Base-by-base conservation (phyloP, 2,329 filamentous ascomycete genomes). In the Alternaria ventricosa region DNA sequence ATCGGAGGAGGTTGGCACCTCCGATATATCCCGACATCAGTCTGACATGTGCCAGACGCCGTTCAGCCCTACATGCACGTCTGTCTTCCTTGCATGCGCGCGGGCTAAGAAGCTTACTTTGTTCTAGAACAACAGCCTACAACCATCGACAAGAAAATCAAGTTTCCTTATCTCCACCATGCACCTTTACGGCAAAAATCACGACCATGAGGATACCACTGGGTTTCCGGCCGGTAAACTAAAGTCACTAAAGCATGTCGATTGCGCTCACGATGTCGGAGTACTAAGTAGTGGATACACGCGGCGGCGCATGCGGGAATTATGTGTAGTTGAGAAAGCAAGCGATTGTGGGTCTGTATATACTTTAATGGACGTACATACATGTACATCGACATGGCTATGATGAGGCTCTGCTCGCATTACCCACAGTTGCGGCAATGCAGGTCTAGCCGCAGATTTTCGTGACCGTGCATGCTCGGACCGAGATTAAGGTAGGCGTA, bases 21-120 rank as follows among this genome's bases (percentile, higher is more conserved):
- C 65, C 68, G 66, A 55, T 25, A 60, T 67, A 20, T 60, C 56
- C 66, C 66, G 68, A 65, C 18, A 25, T 33, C n/a, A 53, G 54
- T 28, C 41, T 66, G 57, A 64, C 60, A 61, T 60, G 57, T 41
- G 46, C 50, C 44, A 50, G 60, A 44, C 28, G 36, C 15, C 13
- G 30, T 57, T 71, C 69, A 73, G 71, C 69, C 71, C 65, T 73
- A 69, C 43, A 11, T 20, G 63, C 62, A 60, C 18, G 44, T 59
- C 51, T 47, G 36, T 59, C 51, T 51, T 41, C n/a, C 36, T 47
- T 60, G 58, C 43, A 61, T 60, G 36, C 36, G 7, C 15, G 58
- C 45, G 46, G 13, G 28, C 44, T 33, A 28, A 33, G 18, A 30
- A 57, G 45, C 28, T 20, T 41, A 36, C 15, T 51, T 41, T 46